phyloP scores from a whole-genome alignment of 2,329 filamentous ascomycete genomes.

The Davidsoniella eucalypti region DNA sequence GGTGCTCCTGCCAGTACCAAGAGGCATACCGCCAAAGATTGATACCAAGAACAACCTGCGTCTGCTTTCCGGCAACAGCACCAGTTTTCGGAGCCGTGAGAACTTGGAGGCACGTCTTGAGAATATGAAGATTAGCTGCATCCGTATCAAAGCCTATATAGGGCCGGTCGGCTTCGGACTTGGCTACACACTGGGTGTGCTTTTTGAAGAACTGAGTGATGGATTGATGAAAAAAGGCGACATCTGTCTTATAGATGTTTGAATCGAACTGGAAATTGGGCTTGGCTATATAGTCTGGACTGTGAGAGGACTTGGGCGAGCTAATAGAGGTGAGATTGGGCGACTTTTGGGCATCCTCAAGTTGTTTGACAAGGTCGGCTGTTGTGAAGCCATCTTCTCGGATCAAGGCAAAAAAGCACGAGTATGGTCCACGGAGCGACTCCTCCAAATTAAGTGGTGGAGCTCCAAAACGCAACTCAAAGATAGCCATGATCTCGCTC shows the following conservation, averaged over 20 bases:
- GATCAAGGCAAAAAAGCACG: slow-evolving; percentile 30
- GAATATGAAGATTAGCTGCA: slow-evolving; percentile 22
- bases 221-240: slow-evolving; percentile 21
- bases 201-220: slow-evolving; percentile 15
- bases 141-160: slow-evolving; percentile 22
- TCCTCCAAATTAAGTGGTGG: slow-evolving; percentile 26
- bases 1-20: slow-evolving; percentile 30
- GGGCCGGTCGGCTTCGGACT: slow-evolving; percentile 10
- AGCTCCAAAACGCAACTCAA: slow-evolving; percentile 27
- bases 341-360: slow-evolving; percentile 17
- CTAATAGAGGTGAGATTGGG: slow-evolving; percentile 12
- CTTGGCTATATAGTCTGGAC: slow-evolving; percentile 19
- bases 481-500: slow-evolving; percentile 27
- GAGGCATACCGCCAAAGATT: slow-evolving; percentile 22
- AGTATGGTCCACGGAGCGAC: slow-evolving; percentile 27
- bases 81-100: slow-evolving; percentile 20
- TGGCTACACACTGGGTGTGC: slow-evolving; percentile 4
- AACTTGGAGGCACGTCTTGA: slow-evolving; percentile 24
- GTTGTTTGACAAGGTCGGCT: slow-evolving; percentile 25
- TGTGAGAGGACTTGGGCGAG: slow-evolving; percentile 16
- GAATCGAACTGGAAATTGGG: slow-evolving; percentile 26
- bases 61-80: neutral
- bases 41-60: slow-evolving; percentile 5
- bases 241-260: slow-evolving; percentile 24
- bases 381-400: slow-evolving; percentile 28